These are phyloP conservation scores for Phyllosticta citribraziliensis DNA, from an alignment of 2,329 filamentous ascomycete species.

Conservation along the genomic window DNA sequence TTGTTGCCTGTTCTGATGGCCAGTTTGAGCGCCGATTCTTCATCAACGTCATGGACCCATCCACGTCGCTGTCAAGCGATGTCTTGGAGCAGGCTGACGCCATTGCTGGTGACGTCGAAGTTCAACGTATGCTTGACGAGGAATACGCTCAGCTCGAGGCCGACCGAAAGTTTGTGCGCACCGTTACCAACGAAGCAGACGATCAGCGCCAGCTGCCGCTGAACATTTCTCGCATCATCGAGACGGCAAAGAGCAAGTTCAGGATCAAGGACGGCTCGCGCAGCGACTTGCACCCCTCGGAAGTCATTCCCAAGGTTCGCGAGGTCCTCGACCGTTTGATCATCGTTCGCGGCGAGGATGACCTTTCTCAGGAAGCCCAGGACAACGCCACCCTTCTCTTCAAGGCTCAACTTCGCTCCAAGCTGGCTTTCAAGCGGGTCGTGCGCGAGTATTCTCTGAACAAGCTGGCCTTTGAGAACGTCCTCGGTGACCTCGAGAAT, in stretches of 20 bases:
- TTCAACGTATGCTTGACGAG: slow-evolving; percentile 76
- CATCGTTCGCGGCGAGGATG: slow-evolving; percentile 77
- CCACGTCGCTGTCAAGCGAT: slow-evolving; percentile 53
- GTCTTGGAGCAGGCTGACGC: slow-evolving; percentile 80
- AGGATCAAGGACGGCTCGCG: slow-evolving; percentile 75
- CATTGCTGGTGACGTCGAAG: slow-evolving; percentile 75
- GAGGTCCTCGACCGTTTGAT: slow-evolving; percentile 66
- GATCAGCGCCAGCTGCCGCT: slow-evolving; percentile 88
- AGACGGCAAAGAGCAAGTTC: slow-evolving; percentile 83
- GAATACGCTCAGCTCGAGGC: slow-evolving; percentile 71
- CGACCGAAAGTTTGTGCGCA: slow-evolving; percentile 68
- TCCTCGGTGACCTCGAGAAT: slow-evolving; percentile 82
- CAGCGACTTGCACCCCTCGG: slow-evolving; percentile 80
- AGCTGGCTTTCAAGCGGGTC: slow-evolving; percentile 85
- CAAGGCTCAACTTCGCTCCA: slow-evolving; percentile 83
- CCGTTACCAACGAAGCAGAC: slow-evolving; percentile 56
- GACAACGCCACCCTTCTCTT: slow-evolving; percentile 80
- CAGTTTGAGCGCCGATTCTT: slow-evolving; percentile 75
- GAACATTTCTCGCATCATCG: slow-evolving; percentile 83
- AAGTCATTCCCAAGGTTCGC: slow-evolving; percentile 73
- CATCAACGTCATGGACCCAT: slow-evolving; percentile 73
- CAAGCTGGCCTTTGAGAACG: slow-evolving; percentile 84
- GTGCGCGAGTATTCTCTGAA: slow-evolving; percentile 78
- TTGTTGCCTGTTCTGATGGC: slow-evolving; percentile 67
- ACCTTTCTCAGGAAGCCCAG: slow-evolving; percentile 77